phyloP scores from a whole-genome alignment of 345 rosid species.

The Cardamine resedifolia region DNA sequence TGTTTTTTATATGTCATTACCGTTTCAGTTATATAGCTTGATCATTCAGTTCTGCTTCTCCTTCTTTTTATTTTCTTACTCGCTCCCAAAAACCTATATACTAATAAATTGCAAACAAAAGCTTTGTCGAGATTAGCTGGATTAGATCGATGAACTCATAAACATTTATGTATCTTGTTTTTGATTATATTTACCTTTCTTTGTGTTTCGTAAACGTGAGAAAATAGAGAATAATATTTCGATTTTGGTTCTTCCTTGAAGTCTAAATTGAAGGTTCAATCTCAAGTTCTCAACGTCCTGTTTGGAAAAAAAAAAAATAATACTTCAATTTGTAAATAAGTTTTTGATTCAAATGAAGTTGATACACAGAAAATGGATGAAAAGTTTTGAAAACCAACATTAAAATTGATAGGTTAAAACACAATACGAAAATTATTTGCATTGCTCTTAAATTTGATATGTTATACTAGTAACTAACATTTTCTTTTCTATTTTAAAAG shows the following conservation, averaged over 20 bases:
- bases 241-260: too few relatives aligned
- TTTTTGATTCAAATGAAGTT: background rate
- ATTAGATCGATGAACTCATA: background rate
- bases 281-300: background rate
- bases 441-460: too few relatives aligned
- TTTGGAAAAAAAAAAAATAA: background rate
- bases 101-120: background rate
- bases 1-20: too few relatives aligned
- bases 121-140: background rate
- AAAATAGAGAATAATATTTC: background rate
- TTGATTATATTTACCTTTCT: too few relatives aligned
- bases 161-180: background rate
- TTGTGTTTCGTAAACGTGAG: background rate
- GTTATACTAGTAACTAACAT: too few relatives aligned
- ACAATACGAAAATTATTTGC: too few relatives aligned
- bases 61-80: too few relatives aligned
- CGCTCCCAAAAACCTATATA: background rate
- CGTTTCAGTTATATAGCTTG: too few relatives aligned
- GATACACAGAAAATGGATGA: background rate
- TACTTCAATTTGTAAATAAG: background rate
- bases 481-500: too few relatives aligned
- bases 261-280: background rate
- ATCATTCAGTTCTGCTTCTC: too few relatives aligned
- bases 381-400: background rate
- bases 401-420: too few relatives aligned